Evolutionary conservation across 495 filamentous ascomycete genomes (phyloP), one percentile per base, ranked within the genome.

Genomic region (Oleoguttula mirabilis): DNA sequence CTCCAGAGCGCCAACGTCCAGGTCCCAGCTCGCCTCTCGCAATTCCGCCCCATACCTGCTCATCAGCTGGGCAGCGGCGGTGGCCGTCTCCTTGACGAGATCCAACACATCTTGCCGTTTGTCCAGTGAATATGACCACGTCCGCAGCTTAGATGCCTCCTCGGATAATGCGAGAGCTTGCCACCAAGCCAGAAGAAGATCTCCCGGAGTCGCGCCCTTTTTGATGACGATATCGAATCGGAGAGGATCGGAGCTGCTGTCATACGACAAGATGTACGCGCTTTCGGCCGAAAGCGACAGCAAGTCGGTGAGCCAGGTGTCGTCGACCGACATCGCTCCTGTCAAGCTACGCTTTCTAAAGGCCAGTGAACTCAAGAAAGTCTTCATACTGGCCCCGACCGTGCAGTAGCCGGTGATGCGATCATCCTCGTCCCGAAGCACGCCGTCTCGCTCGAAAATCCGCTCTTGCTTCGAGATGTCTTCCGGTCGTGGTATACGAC

Each of bases 61-160:
- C 31, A 36, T 22, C 42, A 25, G 22, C 22, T 22, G 19, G 3
- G 16, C 21, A 4, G 40, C 12, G 28, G 78, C 33, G 70, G 66
- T 84, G 82, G 94, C 6, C 80, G 84, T 56, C 73, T 72, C 1
- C 87, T 56, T 43, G 79, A 73, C 23, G n/a, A 5, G 24, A 19
- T 16, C 21, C 12, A 38, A 22, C 25, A 21, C 12, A 11, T 21
- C 25, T 32, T 33, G 27, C 28, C 3, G 31, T 25, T 36, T 15
- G 22, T 36, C 32, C 15, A n/a, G 14, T 7, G 17, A 12, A 11
- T 11, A 19, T 10, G 2, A 3, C 2, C 7, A 4, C 1, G 39
- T 2, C 19, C 14, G 23, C 15, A 4, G 19, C 31, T 27, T 8
- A 2, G 34, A 10, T 4, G 21, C 21, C 14, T 33, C 10, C 17